Base-by-base conservation (phyloP, 345 rosid genomes). In the Adansonia digitata region DNA sequence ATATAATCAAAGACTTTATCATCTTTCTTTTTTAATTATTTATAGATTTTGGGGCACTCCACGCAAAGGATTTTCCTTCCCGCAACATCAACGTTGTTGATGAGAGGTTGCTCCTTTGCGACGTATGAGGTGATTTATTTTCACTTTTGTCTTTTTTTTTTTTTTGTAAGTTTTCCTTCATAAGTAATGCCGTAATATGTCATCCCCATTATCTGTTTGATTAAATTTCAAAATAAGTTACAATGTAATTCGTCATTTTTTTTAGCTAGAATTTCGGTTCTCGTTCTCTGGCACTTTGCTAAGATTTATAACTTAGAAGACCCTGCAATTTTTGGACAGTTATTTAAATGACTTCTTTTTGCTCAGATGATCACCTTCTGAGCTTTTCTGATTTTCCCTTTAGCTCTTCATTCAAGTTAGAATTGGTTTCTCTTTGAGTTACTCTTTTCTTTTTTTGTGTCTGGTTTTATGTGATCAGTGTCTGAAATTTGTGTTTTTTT, bases 51-150 rank as follows among this genome's bases (percentile, higher is more conserved):
- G 29, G 59, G 42, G 3, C 70, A 1, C 46, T 48, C 71, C 22
- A 35, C 55, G 48, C 71, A n/a, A 18, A 74, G 27, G 45, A 24
- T 56, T 56, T 11, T 74, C 7, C 60, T 12, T 29, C 69, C 69
- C 13, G 70, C 60, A n/a, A 31, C 77, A 14, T 27, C 69, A 14
- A 7, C 20, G 2, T 62, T 62, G 42, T 5, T 31, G 22, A 74
- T 31, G 22, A 74, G 71, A 64, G 56, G 70, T 46, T 63, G 27
- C 70, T 61, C 71, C 77, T 48, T 24, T 62, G 70, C 60, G 49
- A 39, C 77, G 22, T 2, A 62, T 17, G 51, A 74, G 61, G 71
- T 62, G 53, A 40, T 49, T n/a, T n/a, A n/a, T n/a, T n/a, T n/a
- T n/a, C n/a, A n/a, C n/a, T n/a, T n/a, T n/a, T n/a, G n/a, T n/a